Evolutionary conservation across 1,139 yeast genomes (phyloP).

Genomic region (Lodderomyces oxycetoniae): DNA sequence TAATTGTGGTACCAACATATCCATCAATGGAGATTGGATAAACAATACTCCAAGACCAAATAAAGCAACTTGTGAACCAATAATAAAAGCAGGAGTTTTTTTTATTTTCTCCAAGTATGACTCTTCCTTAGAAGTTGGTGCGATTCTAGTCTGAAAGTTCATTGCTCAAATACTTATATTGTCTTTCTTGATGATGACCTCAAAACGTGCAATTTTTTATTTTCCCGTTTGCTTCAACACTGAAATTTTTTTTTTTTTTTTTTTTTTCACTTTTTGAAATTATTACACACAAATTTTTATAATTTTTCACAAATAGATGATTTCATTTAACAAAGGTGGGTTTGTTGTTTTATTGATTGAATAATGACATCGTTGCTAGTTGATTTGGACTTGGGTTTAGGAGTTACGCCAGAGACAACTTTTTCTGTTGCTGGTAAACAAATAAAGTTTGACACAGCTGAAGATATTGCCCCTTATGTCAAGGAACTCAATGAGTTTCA

Average conservation of each 20-base stretch:
- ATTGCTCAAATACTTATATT: conserved; percentile 4
- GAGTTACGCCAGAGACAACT: conserved; percentile 28
- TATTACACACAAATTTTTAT: background rate
- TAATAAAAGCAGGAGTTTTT: conserved; percentile 59
- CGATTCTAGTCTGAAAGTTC: conserved; percentile 26
- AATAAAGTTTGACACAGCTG: conserved; percentile 64
- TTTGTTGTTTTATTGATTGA: too few relatives aligned
- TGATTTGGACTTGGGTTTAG: too few relatives aligned
- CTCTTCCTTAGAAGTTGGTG: conserved; percentile 21
- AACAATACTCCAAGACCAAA: conserved; percentile 71
- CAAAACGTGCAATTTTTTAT: background rate
- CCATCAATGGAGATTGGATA: conserved; percentile 76
- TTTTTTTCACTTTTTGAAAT: conserved; percentile 2
- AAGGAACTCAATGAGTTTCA: conserved; percentile 43
- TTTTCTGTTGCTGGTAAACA: conserved; percentile 73
- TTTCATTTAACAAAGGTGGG: too few relatives aligned
- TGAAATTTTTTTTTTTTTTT: conserved; percentile 5
- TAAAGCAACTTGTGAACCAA: conserved; percentile 56
- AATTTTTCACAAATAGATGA: background rate
- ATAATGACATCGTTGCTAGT: too few relatives aligned
- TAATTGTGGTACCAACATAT: conserved; percentile 74
- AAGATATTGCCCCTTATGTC: conserved; percentile 67
- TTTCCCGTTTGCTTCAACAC: conserved; percentile 1
- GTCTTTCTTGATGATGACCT: conserved; percentile 1
- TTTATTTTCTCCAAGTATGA: conserved; percentile 49